A percentile compares a stretch with the other conserved stretches of the same genome.
phyloP scores from a whole-genome alignment of 2,329 filamentous ascomycete genomes.

The Trichoderma sp. region DNA sequence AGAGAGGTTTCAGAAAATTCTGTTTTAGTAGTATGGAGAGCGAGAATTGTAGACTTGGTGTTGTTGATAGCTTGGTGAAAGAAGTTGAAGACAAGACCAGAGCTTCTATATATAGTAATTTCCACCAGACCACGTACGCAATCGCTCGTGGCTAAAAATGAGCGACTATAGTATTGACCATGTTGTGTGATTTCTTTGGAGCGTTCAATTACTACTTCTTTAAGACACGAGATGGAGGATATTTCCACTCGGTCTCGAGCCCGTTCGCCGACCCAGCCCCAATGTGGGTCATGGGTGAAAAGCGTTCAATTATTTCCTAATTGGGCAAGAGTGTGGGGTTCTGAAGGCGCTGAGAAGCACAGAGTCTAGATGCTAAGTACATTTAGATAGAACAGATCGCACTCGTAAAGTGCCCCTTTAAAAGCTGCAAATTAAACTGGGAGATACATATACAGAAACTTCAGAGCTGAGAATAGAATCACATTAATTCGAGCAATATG shows the following conservation, averaged over 20 bases:
- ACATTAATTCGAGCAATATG: too few species aligned
- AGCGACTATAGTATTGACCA: not conserved
- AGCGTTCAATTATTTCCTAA: conserved; percentile 5
- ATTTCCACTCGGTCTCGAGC: not conserved
- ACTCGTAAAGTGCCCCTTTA: not conserved
- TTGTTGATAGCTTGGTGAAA: not conserved
- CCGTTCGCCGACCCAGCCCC: not conserved
- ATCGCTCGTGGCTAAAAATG: not conserved
- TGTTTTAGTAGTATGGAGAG: not conserved
- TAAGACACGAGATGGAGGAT: not conserved
- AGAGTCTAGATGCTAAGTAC: not conserved
- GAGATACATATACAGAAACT: too few species aligned
- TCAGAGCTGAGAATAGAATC: too few species aligned
- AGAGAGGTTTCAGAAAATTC: too few species aligned
- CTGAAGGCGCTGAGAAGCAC: not conserved
- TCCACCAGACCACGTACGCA: not conserved
- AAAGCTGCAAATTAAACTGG: not conserved
- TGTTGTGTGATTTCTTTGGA: not conserved
- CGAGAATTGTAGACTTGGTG: not conserved
- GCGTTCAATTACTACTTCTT: conserved; percentile 1
- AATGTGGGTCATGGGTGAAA: not conserved
- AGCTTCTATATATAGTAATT: not conserved
- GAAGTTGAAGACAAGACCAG: not conserved
- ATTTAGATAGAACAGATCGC: not conserved
- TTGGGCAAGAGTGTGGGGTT: not conserved